Evolutionary conservation across 2,329 filamentous ascomycete species (phyloP).

Genomic region (Botryotinia convoluta): DNA sequence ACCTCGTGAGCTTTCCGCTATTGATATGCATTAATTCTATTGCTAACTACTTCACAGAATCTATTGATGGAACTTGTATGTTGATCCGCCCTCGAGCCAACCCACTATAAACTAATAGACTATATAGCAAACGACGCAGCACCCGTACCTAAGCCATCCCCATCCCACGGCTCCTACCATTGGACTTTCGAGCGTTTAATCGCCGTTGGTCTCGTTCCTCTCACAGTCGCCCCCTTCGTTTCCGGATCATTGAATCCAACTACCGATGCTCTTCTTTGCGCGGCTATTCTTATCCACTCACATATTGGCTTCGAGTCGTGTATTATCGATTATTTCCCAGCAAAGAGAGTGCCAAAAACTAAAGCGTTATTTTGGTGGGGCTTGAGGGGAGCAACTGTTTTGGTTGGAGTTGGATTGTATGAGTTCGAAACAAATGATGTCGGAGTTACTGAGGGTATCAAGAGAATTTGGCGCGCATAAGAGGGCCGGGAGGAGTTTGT

Average conservation of each 20-base stretch:
- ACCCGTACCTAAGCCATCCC: constrained; percentile 66
- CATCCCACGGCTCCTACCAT: constrained; percentile 93
- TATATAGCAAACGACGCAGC: constrained; percentile 79
- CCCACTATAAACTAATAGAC: constrained; percentile 29
- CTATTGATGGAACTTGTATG: constrained; percentile 72
- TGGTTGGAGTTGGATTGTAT: constrained; percentile 86
- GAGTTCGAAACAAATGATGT: constrained; percentile 99
- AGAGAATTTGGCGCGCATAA: constrained; percentile 84
- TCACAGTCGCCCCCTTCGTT: constrained; percentile 89
- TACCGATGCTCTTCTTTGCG: constrained; percentile 82
- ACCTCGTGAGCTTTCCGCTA: constrained; percentile 65
- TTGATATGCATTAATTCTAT: neutral
- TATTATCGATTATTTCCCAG: constrained; percentile 89
- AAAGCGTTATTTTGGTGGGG: constrained; percentile 71
- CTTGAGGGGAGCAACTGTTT: constrained; percentile 73
- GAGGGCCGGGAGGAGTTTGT: constrained; percentile 8
- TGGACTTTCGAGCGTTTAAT: constrained; percentile 94
- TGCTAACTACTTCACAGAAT: constrained; percentile 58
- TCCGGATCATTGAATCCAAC: constrained; percentile 87
- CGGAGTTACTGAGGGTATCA: constrained; percentile 84
- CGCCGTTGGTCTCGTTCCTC: constrained; percentile 76
- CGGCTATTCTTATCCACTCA: constrained; percentile 81
- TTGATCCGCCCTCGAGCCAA: constrained; percentile 10
- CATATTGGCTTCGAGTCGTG: constrained; percentile 92
- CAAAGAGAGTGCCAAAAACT: constrained; percentile 63